Conservation (phyloP, 1,284 basidiomycete species). For the Trametes pubescens region DNA sequence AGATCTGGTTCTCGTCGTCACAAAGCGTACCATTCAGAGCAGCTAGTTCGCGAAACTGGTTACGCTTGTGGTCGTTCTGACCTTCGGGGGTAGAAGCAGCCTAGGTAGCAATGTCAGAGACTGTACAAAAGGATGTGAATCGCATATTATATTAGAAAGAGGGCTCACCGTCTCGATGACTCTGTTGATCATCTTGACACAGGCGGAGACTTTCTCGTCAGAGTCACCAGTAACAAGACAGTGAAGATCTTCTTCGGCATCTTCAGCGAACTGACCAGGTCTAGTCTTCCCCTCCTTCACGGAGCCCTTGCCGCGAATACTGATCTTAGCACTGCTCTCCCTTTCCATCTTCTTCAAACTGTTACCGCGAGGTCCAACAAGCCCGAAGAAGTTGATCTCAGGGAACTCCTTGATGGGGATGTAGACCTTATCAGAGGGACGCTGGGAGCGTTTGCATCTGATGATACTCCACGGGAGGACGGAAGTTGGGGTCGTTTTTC, state of each 20-base stretch:
- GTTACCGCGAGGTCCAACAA: slow-evolving; percentile 98
- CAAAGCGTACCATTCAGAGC: slow-evolving; percentile 98
- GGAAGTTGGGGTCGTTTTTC: slow-evolving; percentile 98
- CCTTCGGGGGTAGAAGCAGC: slow-evolving; percentile 99
- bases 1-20: slow-evolving; percentile 99
- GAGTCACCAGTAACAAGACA: slow-evolving; percentile 96
- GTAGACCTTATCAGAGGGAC: slow-evolving; percentile 97
- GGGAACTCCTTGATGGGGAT: slow-evolving; percentile 99
- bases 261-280: slow-evolving; percentile 91
- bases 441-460: slow-evolving; percentile 91
- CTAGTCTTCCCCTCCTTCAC: slow-evolving; percentile 99
- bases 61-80: slow-evolving; percentile 99
- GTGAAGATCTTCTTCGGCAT: slow-evolving; percentile 99
- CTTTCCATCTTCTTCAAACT: slow-evolving; percentile 99
- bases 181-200: slow-evolving; percentile 95
- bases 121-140: background rate
- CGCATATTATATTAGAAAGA: too few species aligned
- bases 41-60: slow-evolving; percentile 97
- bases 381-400: slow-evolving; percentile 99
- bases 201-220: slow-evolving; percentile 90
- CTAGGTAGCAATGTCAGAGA: slow-evolving; percentile 50
- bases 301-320: slow-evolving; percentile 97
- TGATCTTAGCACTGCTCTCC: slow-evolving; percentile 98
- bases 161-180: slow-evolving; percentile 95
- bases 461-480: slow-evolving; percentile 95